A percentile compares a stretch with the other conserved stretches of the same genome.
Evolutionary conservation across 352 stramenopile species (phyloP).

Genomic region (Phytopythium aichiense): DNA sequence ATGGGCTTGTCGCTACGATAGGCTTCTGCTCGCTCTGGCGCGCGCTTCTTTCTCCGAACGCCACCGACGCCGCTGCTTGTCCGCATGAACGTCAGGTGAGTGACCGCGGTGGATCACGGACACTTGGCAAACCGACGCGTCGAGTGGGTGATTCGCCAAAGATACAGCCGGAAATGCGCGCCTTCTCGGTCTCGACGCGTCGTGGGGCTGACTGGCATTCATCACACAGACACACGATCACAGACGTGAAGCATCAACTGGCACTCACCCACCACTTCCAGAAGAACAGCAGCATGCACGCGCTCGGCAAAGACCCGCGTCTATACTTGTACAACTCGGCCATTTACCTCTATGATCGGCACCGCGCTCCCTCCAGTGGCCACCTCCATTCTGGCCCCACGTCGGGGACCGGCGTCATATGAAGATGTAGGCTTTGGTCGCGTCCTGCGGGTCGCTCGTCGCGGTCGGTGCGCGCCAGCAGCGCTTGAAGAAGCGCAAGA

Average conservation of each 20-base stretch:
- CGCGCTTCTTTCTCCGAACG: not conserved
- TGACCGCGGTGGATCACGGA: not conserved
- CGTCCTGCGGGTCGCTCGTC: conserved; percentile 35
- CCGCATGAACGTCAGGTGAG: not conserved
- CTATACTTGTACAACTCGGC: not conserved
- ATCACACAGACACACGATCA: not conserved
- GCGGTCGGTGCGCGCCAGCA: conserved; percentile 42
- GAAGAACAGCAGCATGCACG: not conserved
- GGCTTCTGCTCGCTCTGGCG: not conserved
- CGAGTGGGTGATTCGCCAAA: not conserved
- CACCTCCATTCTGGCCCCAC: not conserved
- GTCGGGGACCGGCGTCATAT: conserved; percentile 21
- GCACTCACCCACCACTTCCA: not conserved
- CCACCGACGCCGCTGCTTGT: not conserved
- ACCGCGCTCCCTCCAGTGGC: not conserved
- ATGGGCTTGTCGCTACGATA: not conserved
- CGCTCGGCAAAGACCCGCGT: not conserved
- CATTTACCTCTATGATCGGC: not conserved
- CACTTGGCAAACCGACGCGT: not conserved
- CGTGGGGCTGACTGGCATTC: not conserved
- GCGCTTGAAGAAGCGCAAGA: conserved; percentile 79
- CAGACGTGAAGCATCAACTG: not conserved
- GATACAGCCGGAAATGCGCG: not conserved
- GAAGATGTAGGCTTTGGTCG: conserved; percentile 53
- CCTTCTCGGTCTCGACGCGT: not conserved